These are phyloP conservation scores for Starmera pachycereana DNA, from an alignment of 805 yeast genomes.

Conservation along the genomic window DNA sequence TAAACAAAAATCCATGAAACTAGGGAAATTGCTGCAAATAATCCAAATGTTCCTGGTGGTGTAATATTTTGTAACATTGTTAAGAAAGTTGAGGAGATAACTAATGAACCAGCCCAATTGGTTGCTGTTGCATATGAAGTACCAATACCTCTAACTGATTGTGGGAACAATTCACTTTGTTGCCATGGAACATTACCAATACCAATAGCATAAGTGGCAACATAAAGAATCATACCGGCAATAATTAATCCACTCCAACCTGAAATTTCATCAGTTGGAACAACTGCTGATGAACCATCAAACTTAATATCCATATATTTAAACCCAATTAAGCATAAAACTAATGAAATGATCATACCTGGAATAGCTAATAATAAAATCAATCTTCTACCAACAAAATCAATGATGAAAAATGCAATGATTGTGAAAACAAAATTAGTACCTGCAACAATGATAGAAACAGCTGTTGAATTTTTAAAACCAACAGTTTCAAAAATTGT, in stretches of 20 bases:
- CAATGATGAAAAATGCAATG: constrained; percentile 80
- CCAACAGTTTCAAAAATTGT: constrained; percentile 91
- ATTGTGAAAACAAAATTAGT: constrained; percentile 86
- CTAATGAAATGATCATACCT: constrained; percentile 68
- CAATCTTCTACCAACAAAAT: constrained; percentile 77
- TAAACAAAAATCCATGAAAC: constrained; percentile 64
- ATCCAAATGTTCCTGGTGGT: constrained; percentile 89
- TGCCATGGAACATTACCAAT: constrained; percentile 99
- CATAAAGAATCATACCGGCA: constrained; percentile 75
- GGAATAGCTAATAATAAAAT: constrained; percentile 76
- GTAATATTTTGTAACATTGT: constrained; percentile 91
- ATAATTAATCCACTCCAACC: constrained; percentile 88
- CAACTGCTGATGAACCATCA: constrained; percentile 32
- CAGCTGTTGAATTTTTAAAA: constrained; percentile 84
- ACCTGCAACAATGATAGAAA: constrained; percentile 86
- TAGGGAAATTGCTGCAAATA: constrained; percentile 76
- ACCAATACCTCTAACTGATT: constrained; percentile 87
- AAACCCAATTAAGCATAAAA: constrained; percentile 83
- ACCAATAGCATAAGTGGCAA: constrained; percentile 87
- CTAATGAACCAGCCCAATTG: constrained; percentile 92
- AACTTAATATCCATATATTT: constrained; percentile 67
- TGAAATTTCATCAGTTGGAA: constrained; percentile 35
- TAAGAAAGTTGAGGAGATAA: constrained; percentile 83
- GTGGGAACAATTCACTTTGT: constrained; percentile 91
- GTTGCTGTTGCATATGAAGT: constrained; percentile 85